These are phyloP conservation scores for Phytophthora hybrid DNA, from an alignment of 352 stramenopile species.

Conservation along the genomic window DNA sequence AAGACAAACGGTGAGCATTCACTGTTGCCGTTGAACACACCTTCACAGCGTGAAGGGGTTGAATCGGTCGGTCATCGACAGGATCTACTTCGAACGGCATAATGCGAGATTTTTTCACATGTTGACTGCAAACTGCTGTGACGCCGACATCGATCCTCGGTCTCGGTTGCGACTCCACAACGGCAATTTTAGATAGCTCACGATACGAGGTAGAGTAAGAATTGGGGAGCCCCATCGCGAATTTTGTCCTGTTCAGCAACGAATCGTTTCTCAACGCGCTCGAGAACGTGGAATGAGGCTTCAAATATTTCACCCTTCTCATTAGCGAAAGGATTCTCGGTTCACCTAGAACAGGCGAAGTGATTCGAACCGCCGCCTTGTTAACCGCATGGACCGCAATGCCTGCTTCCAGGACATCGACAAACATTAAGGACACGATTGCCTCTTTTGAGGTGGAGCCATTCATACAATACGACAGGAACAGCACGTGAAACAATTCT, in stretches of 20 bases:
- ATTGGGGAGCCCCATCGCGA: too few relatives aligned
- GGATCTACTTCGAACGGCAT: not conserved
- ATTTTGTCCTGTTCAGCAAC: too few relatives aligned
- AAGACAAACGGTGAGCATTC: not conserved
- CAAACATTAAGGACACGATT: not conserved
- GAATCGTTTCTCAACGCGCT: too few relatives aligned
- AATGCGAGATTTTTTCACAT: not conserved
- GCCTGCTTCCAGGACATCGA: not conserved
- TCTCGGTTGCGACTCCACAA: not conserved
- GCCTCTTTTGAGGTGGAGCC: not conserved
- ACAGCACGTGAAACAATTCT: not conserved
- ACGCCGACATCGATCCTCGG: not conserved
- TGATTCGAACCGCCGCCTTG: not conserved
- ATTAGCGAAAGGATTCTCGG: not conserved
- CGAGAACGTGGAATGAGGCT: too few relatives aligned
- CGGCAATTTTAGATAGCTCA: too few relatives aligned
- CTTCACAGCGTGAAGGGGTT: not conserved
- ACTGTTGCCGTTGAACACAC: not conserved
- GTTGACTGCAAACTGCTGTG: not conserved
- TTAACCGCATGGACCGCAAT: not conserved
- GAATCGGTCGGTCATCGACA: not conserved
- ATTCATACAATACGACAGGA: slow-evolving; percentile 1
- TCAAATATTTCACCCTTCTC: not conserved
- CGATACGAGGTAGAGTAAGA: too few relatives aligned
- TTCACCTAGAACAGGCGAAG: not conserved